A percentile compares a stretch with the other conserved stretches of the same genome.
These are phyloP conservation scores for Candida nemodendra DNA, from an alignment of 805 yeast genomes.

Conservation along the genomic window DNA sequence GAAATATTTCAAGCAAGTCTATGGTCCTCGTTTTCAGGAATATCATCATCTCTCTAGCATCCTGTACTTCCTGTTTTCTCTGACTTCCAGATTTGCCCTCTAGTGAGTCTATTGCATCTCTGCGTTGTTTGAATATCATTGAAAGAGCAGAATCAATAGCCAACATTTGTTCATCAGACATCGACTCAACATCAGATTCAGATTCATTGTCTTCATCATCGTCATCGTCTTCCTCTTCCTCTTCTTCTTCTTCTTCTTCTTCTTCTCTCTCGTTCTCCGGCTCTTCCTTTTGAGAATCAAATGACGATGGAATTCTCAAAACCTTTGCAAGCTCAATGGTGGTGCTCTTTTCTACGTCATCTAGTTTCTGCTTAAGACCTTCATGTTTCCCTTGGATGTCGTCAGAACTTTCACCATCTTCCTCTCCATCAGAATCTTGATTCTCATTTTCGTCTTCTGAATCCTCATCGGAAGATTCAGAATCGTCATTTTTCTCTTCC, in stretches of 20 bases:
- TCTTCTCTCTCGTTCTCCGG: conserved; percentile 31
- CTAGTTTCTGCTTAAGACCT: conserved; percentile 32
- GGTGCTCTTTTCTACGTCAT: conserved; percentile 43
- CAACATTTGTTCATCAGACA: conserved; percentile 97
- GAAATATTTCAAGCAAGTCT: conserved; percentile 70
- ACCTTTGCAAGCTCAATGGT: conserved; percentile 69
- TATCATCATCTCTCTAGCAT: conserved; percentile 77
- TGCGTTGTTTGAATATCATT: conserved; percentile 79
- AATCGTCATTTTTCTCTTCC: conserved; percentile 35
- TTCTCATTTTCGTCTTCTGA: conserved; percentile 38
- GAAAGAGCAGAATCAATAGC: conserved; percentile 85
- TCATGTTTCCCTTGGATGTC: conserved; percentile 41
- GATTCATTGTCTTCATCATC: conserved; percentile 49
- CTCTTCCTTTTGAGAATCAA: conserved; percentile 20
- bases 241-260: conserved; percentile 26
- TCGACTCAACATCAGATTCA: conserved; percentile 69
- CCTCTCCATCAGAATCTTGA: conserved; percentile 37
- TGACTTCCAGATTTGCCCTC: conserved; percentile 56
- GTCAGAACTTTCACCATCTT: conserved; percentile 20
- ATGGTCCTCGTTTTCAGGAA: conserved; percentile 76
- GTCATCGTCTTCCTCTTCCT: conserved; percentile 34
- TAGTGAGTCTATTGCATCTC: conserved; percentile 53
- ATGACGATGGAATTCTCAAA: conserved; percentile 51
- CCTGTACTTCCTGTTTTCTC: conserved; percentile 68
- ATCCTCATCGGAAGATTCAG: conserved; percentile 35